Conservation (phyloP, 768 basidiomycete genomes). For the Paxillus involutus region DNA sequence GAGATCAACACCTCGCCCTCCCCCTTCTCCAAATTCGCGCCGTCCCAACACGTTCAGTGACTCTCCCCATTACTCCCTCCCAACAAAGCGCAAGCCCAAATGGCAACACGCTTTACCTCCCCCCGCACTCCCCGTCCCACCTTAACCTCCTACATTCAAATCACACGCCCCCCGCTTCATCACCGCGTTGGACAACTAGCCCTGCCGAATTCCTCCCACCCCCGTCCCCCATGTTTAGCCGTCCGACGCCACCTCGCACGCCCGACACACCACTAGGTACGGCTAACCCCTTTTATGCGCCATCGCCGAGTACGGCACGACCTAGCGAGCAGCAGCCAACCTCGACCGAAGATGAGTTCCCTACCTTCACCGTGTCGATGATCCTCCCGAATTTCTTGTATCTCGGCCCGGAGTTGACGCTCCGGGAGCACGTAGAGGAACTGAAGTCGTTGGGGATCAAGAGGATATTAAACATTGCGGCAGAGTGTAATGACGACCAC, state of each 20-base stretch:
- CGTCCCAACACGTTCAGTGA: slow-evolving; percentile 56
- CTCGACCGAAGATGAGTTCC: slow-evolving; percentile 47
- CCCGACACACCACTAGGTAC: slow-evolving; percentile 37
- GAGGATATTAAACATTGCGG: slow-evolving; percentile 88
- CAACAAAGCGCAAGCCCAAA: slow-evolving; percentile 21
- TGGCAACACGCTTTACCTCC: slow-evolving; percentile 18
- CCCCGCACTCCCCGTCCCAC: slow-evolving; percentile 55
- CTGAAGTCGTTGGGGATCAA: slow-evolving; percentile 76
- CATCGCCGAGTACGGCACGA: slow-evolving; percentile 63
- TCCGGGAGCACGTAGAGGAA: slow-evolving; percentile 71
- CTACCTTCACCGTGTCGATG: slow-evolving; percentile 79
- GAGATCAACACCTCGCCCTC: slow-evolving; percentile 41
- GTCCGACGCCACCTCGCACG: slow-evolving; percentile 38
- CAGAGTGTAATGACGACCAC: slow-evolving; percentile 85
- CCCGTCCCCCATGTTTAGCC: slow-evolving; percentile 22
- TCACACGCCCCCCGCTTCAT: slow-evolving; percentile 54
- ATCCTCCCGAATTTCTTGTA: slow-evolving; percentile 91
- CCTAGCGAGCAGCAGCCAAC: slow-evolving; percentile 42
- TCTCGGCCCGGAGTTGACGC: slow-evolving; percentile 84
- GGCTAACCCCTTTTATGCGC: slow-evolving; percentile 30
- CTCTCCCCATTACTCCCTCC: slow-evolving; percentile 48
- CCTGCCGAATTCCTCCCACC: slow-evolving; percentile 40
- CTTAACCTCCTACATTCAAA: slow-evolving; percentile 60
- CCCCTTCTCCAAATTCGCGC: slow-evolving; percentile 65
- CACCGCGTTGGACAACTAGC: slow-evolving; percentile 38